A percentile compares a stretch with the other conserved stretches of the same genome.
Evolutionary conservation across 805 yeast species (phyloP).

Genomic region (Torulaspora franciscae): DNA sequence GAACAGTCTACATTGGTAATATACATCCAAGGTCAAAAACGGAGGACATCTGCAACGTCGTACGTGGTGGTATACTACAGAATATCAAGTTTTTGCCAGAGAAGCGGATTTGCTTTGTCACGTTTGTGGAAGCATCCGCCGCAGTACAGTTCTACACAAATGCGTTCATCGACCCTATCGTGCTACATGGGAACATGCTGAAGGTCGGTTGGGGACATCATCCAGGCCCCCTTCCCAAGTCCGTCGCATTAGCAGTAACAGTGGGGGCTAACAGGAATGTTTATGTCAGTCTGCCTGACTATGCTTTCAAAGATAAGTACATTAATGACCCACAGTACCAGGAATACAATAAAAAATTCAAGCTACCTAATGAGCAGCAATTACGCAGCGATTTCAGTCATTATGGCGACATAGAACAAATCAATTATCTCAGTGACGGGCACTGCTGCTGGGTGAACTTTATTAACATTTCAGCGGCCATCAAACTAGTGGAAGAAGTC

Average conservation of each 20-base stretch:
- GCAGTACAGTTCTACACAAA: slow-evolving; percentile 64
- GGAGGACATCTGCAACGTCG: slow-evolving; percentile 71
- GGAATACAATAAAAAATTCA: slow-evolving; percentile 25
- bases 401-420: slow-evolving; percentile 73
- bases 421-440: slow-evolving; percentile 62
- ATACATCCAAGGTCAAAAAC: slow-evolving; percentile 58
- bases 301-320: slow-evolving; percentile 38
- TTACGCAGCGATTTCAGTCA: slow-evolving; percentile 54
- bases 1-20: slow-evolving; percentile 67
- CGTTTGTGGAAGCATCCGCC: slow-evolving; percentile 58
- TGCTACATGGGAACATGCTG: slow-evolving; percentile 56
- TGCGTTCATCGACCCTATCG: slow-evolving; percentile 53
- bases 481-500: slow-evolving; percentile 57
- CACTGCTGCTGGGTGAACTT: slow-evolving; percentile 75
- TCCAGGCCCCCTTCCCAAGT: slow-evolving; percentile 56
- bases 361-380: slow-evolving; percentile 44
- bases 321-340: slow-evolving; percentile 33
- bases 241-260: slow-evolving; percentile 57
- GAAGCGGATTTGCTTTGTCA: slow-evolving; percentile 60
- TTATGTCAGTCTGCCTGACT: slow-evolving; percentile 56
- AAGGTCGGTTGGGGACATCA: slow-evolving; percentile 70
- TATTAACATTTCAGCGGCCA: slow-evolving; percentile 57
- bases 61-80: slow-evolving; percentile 74
- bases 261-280: slow-evolving; percentile 75
- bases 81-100: slow-evolving; percentile 47